phyloP scores from a whole-genome alignment of 139 green algal species.

The Chlamydomonas eustigma region DNA sequence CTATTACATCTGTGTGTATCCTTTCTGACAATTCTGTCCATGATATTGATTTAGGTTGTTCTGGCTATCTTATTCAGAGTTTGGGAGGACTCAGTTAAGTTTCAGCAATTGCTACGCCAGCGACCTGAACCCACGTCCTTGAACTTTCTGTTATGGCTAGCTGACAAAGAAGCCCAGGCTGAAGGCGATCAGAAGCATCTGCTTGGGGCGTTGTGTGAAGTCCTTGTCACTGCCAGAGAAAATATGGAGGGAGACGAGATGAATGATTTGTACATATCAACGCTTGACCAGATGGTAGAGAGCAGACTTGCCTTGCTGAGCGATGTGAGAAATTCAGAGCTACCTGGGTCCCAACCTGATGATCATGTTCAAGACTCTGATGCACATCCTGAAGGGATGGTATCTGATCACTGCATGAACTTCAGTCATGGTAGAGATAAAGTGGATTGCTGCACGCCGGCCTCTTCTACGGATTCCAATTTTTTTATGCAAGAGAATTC shows the following conservation, averaged over 20 bases:
- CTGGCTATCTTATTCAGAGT: conserved; percentile 13
- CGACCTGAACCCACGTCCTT: conserved; percentile 23
- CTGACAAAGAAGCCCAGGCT: conserved; percentile 26
- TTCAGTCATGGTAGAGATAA: no score
- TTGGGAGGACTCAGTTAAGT: background rate
- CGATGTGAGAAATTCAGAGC: no score
- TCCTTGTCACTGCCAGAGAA: conserved; percentile 21
- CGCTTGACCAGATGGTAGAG: no score
- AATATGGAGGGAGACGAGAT: conserved; percentile 23
- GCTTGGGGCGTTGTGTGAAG: conserved; percentile 25
- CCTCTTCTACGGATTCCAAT: no score
- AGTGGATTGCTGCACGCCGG: background rate
- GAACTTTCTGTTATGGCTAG: conserved; percentile 29
- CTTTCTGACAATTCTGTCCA: no score
- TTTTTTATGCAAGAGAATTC: no score
- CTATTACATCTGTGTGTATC: no score
- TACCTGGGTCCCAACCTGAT: no score
- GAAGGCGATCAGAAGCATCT: conserved; percentile 26
- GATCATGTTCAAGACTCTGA: no score
- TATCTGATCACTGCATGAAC: no score
- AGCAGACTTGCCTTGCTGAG: no score
- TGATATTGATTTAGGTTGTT: conserved; percentile 19
- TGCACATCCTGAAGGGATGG: no score
- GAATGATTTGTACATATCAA: conserved; percentile 19
- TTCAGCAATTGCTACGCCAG: conserved; percentile 14